A percentile compares a stretch with the other conserved stretches of the same genome.
phyloP scores from a whole-genome alignment of 192 early-diverging fungal species.

The Gaertneriomyces semiglobifer region DNA sequence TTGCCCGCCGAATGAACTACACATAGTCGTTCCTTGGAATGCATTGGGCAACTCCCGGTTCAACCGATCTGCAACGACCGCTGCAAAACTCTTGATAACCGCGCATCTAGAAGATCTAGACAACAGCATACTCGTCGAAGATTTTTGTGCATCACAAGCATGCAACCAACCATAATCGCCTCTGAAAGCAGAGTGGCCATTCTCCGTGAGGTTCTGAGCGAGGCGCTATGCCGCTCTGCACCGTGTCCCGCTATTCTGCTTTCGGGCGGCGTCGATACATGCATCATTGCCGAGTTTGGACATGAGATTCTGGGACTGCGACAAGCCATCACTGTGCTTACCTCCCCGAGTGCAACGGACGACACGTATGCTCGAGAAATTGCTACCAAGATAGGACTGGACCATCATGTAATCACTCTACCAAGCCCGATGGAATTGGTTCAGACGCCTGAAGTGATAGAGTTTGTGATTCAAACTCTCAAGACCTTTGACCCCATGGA shows the following conservation, averaged over 20 bases:
- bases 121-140: too few species aligned
- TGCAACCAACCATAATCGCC: too few species aligned
- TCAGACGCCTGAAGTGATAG: constrained; percentile 32
- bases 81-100: too few species aligned
- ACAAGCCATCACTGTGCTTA: constrained; percentile 54
- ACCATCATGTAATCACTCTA: constrained; percentile 48
- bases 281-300: constrained; percentile 54
- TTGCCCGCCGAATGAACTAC: too few species aligned
- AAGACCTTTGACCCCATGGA: constrained; percentile 72
- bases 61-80: too few species aligned
- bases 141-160: too few species aligned
- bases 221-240: background rate
- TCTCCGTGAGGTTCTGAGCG: background rate
- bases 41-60: too few species aligned
- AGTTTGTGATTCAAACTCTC: constrained; percentile 51
- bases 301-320: constrained; percentile 30
- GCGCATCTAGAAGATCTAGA: too few species aligned
- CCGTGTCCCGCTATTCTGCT: constrained; percentile 38
- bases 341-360: constrained; percentile 48
- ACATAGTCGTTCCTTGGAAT: too few species aligned
- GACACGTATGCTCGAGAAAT: constrained; percentile 51
- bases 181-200: too few species aligned
- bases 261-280: constrained; percentile 71
- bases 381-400: constrained; percentile 39
- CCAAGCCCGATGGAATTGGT: constrained; percentile 37